Evolutionary conservation across 441 rosid genomes (phyloP).

Genomic region (Isatis lusitanica): DNA sequence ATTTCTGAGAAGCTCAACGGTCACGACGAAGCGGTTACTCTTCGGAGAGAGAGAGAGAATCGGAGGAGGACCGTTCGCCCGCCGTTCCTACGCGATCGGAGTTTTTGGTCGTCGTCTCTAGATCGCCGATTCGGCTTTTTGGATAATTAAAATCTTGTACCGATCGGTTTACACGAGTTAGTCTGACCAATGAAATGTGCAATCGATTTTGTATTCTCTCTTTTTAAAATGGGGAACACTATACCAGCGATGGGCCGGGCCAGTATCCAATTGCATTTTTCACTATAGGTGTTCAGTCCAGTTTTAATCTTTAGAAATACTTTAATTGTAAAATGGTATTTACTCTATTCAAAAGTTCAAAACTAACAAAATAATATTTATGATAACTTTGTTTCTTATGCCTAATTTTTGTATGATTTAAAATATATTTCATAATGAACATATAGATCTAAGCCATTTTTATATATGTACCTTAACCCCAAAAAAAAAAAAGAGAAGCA

Average conservation of each 20-base stretch:
- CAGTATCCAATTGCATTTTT: background rate
- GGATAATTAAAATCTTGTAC: constrained; percentile 3
- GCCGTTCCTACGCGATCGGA: constrained; percentile 30
- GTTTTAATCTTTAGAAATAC: background rate
- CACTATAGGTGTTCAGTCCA: no score
- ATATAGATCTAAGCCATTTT: no score
- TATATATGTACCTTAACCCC: no score
- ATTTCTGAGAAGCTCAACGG: constrained; percentile 27
- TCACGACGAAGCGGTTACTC: constrained; percentile 9
- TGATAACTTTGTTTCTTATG: no score
- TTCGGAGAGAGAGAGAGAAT: background rate
- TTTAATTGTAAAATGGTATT: background rate
- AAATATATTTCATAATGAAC: no score
- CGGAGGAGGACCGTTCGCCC: constrained; percentile 17
- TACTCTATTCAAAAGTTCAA: background rate
- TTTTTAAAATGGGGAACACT: background rate
- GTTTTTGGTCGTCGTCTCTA: constrained; percentile 30
- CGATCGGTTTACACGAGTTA: constrained; percentile 21
- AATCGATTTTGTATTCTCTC: background rate
- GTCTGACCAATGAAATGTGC: constrained; percentile 12
- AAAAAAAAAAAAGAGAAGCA: no score
- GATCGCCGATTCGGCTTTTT: constrained; percentile 16
- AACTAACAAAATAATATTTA: no score
- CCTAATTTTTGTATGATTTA: no score
- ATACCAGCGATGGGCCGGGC: background rate